Percentiles rank a stretch among this genome's conserved stretches.
Conservation (phyloP, 495 filamentous ascomycete species). For the Aspergillus sclerotioniger region DNA sequence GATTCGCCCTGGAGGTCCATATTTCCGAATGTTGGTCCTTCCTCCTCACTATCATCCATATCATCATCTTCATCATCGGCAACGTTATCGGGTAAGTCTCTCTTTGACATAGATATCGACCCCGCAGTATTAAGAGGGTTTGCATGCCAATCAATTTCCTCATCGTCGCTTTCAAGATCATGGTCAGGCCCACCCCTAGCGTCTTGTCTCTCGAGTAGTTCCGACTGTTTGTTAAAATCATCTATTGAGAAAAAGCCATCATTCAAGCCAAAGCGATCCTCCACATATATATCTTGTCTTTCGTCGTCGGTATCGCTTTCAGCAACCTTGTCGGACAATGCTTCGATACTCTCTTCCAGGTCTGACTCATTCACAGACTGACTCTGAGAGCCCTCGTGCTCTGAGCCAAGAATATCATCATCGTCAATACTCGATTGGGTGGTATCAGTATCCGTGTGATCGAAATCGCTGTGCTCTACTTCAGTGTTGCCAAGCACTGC, state of each 20-base stretch:
- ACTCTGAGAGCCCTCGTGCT: constrained; percentile 12
- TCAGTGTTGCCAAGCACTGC: constrained; percentile 34
- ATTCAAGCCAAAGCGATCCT: constrained; percentile 70
- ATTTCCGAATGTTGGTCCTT: constrained; percentile 75
- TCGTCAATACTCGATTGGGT: constrained; percentile 33
- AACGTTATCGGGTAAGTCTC: constrained; percentile 9
- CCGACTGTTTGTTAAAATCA: constrained; percentile 91
- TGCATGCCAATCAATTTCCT: constrained; percentile 79
- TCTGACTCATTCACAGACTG: constrained; percentile 18
- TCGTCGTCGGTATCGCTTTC: constrained; percentile 19
- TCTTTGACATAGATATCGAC: constrained; percentile 18
- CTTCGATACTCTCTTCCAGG: neutral
- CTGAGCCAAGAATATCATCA: constrained; percentile 24
- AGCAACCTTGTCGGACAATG: constrained; percentile 23
- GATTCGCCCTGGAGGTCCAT: constrained; percentile 60
- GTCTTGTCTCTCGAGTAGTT: constrained; percentile 83
- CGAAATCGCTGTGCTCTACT: constrained; percentile 40
- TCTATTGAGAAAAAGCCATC: constrained; percentile 99
- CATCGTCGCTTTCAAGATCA: constrained; percentile 67
- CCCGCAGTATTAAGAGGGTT: constrained; percentile 54
- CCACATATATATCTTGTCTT: constrained; percentile 46
- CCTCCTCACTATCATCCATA: constrained; percentile 60
- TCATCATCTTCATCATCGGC: constrained; percentile 29
- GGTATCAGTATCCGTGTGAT: constrained; percentile 35
- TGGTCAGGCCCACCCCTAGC: constrained; percentile 62